Evolutionary conservation across 2,329 filamentous ascomycete species (phyloP).

Genomic region (Scortechinia acanthostroma): DNA sequence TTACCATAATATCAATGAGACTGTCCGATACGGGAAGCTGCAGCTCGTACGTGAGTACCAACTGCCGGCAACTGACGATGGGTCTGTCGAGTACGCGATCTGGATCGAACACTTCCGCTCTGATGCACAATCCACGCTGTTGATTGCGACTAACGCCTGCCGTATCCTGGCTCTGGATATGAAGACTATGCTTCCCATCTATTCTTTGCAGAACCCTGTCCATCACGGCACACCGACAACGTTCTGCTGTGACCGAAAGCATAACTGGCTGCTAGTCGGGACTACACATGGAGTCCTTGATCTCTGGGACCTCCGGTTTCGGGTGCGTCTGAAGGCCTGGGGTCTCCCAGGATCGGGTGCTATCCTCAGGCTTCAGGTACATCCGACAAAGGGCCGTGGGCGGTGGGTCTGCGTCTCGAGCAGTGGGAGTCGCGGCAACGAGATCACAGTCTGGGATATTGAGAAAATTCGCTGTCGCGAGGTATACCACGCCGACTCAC

Average conservation of each 20-base stretch:
- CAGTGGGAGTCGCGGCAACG: neutral
- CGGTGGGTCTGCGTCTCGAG: slow-evolving; percentile 23
- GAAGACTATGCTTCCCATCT: slow-evolving; percentile 59
- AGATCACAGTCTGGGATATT: slow-evolving; percentile 1
- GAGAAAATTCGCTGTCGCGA: slow-evolving; percentile 1
- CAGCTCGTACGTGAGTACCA: slow-evolving; percentile 10
- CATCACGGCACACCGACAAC: slow-evolving; percentile 64
- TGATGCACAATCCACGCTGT: slow-evolving; percentile 53
- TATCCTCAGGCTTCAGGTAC: slow-evolving; percentile 55
- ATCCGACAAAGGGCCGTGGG: slow-evolving; percentile 53
- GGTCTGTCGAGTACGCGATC: slow-evolving; percentile 43
- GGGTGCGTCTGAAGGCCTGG: slow-evolving; percentile 62
- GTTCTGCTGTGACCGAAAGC: slow-evolving; percentile 59
- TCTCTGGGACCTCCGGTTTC: slow-evolving; percentile 71
- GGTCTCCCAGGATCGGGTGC: slow-evolving; percentile 56
- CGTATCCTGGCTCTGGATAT: slow-evolving; percentile 61
- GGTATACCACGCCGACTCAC: neutral
- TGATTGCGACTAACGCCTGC: slow-evolving; percentile 60
- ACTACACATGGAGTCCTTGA: slow-evolving; percentile 66
- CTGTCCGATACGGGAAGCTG: slow-evolving; percentile 36
- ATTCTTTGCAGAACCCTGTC: slow-evolving; percentile 55
- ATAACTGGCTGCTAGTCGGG: slow-evolving; percentile 64
- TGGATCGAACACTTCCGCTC: slow-evolving; percentile 65
- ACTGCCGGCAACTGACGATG: neutral
- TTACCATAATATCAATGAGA: slow-evolving; percentile 44